Conservation (phyloP, 2,329 filamentous ascomycete species). For the Fusarium multiceps region DNA sequence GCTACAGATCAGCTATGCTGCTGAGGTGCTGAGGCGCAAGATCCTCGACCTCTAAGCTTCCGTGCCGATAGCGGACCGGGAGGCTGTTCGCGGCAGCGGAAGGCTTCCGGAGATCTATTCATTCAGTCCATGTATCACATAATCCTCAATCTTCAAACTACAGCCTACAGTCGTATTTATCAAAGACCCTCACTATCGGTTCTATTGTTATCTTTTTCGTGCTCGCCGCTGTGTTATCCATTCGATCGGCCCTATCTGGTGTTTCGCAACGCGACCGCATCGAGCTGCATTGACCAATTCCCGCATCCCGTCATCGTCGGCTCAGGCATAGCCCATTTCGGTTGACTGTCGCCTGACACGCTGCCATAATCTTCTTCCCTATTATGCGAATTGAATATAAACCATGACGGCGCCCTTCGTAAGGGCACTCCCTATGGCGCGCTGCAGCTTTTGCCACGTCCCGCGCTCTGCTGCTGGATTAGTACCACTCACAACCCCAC, state of each 20-base stretch:
- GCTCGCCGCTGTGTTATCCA: neutral
- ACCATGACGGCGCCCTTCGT: slow-evolving; percentile 42
- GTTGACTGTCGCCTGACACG: slow-evolving; percentile 35
- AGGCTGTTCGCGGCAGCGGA: slow-evolving; percentile 18
- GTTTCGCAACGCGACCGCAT: slow-evolving; percentile 24
- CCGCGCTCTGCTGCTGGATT: slow-evolving; percentile 18
- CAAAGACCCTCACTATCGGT: neutral
- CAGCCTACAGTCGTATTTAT: neutral
- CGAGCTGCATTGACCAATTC: slow-evolving; percentile 27
- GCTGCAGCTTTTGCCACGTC: slow-evolving; percentile 22
- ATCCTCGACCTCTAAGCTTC: neutral
- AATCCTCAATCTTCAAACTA: neutral
- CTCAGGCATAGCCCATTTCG: slow-evolving; percentile 34
- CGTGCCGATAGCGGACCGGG: slow-evolving; percentile 36
- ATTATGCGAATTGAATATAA: slow-evolving; percentile 41
- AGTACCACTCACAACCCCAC: slow-evolving; percentile 2
- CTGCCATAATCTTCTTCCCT: slow-evolving; percentile 7
- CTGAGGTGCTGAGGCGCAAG: neutral
- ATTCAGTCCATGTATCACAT: slow-evolving; percentile 9
- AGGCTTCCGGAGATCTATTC: slow-evolving; percentile 9
- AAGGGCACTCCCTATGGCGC: slow-evolving; percentile 38
- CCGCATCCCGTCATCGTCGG: slow-evolving; percentile 44
- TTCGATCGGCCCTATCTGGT: slow-evolving; percentile 29
- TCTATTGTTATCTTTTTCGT: neutral
- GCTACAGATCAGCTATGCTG: neutral